Evolutionary conservation across 345 rosid species (phyloP), one percentile per base, ranked within the genome.

Genomic region (Salix exigua): DNA sequence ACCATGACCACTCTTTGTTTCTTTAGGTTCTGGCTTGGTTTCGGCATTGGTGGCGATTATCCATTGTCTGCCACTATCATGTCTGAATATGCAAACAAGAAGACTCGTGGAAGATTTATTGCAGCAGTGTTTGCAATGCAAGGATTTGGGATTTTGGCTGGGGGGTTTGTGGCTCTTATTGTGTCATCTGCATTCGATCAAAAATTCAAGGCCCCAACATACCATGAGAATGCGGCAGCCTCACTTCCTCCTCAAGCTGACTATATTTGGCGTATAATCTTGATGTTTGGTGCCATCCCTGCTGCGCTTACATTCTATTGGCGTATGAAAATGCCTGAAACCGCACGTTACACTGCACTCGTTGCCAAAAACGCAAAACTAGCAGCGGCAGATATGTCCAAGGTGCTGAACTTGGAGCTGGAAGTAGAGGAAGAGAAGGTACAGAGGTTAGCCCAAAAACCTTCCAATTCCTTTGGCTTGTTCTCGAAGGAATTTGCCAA

Each of bases 111-210:
- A 4, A 79, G 79, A 2, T 80, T 80, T 58, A 80, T 80, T 1
- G 82, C 82, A 3, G 82, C 82, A 14, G 82, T 80, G 58, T 80
- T 80, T 64, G 82, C 82, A 14, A 80, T 80, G 82, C 82, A 80
- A 72, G 83, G 83, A 30, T 80, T 80, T 19, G 83, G 83, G 42
- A 80, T 80, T 64, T 61, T 80, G 73, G 76, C 63, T 13, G 83
- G 83, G n/a, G 83, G 83, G 14, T 72, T 80, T 28, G 79, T 80
- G 0, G 79, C 65, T 19, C 40, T 80, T 1, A 42, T 80, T 14
- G 73, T 75, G 25, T 71, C 83, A 30, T 0, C 28, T 14, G 63
- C 83, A 5, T 80, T 80, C 31, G 53, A 80, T 72, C 33, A 66
- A 16, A 60, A n/a, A 31, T 75, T 75, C 73, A 37, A 19, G 3